These are phyloP conservation scores for Tetracentron sinense DNA, from an alignment of 164 flowering plant species.

Conservation along the genomic window DNA sequence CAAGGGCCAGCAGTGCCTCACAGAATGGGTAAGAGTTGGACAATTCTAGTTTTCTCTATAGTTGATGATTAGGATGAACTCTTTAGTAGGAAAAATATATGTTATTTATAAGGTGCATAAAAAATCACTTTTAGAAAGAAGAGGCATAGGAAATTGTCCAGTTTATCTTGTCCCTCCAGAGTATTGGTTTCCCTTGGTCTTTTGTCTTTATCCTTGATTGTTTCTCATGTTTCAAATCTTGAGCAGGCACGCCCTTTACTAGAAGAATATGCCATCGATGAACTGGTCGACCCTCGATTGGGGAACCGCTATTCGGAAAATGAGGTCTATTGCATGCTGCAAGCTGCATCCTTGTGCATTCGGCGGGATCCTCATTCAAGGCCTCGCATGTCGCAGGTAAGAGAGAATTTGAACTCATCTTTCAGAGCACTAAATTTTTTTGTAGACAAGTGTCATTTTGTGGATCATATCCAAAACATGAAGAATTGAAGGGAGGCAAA, in stretches of 20 bases:
- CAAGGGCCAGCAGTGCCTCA: conserved; percentile 89
- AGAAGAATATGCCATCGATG: conserved; percentile 48
- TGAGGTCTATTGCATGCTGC: conserved; percentile 64
- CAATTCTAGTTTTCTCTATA: not conserved
- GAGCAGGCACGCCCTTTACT: conserved; percentile 85
- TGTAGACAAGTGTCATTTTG: not conserved
- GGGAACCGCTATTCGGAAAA: conserved; percentile 43
- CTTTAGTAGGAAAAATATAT: not conserved
- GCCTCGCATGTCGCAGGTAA: conserved; percentile 98
- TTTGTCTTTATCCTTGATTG: conserved; percentile 1
- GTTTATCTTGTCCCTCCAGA: not conserved
- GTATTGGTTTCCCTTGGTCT: not conserved
- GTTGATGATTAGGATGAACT: not conserved
- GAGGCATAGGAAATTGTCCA: not conserved
- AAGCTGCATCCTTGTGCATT: conserved; percentile 83
- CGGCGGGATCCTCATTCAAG: conserved; percentile 66
- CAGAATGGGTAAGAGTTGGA: conserved; percentile 71
- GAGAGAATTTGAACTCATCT: not conserved
- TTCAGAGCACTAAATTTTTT: not conserved
- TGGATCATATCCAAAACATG: too few relatives aligned
- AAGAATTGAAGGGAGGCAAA: too few relatives aligned
- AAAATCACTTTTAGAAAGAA: too few relatives aligned
- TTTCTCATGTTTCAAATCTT: conserved; percentile 9
- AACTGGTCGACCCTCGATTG: conserved; percentile 70
- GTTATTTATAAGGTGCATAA: too few relatives aligned